Evolutionary conservation across 2,329 filamentous ascomycete species (phyloP), one percentile per base, ranked within the genome.

Genomic region (Aspergillus costaricaensis): DNA sequence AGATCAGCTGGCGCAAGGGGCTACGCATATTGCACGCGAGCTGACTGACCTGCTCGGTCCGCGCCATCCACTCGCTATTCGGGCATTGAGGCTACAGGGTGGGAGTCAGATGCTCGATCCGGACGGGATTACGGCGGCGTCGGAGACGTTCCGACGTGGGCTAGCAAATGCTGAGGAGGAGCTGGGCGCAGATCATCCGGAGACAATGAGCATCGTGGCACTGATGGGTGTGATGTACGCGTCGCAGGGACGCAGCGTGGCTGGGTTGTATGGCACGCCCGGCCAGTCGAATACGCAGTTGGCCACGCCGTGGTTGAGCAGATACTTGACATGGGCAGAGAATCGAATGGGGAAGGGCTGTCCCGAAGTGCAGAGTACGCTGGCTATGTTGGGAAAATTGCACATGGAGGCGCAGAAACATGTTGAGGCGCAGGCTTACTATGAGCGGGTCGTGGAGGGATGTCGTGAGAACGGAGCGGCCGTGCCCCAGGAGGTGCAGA

Each of bases 191-290:
- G 68, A 72, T 2, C 68, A 73, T 41, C 61, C 69, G 0, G 62
- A 71, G 23, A 71, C 69, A 0, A 66, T 73, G 62, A 64, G 60
- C 5, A 68, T 72, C 12, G 70, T 74, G 8, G 65, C 66, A 2
- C 63, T 64, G 21, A 70, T 74, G 32, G 72, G 70, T 1, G 55
- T 72, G 2, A 70, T 73, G 68, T 74, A 72, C 44, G 64, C 66
- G 1, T 47, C 64, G 5, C 70, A 70, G 38, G 60, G 57, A 3
- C 52, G 56, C 32, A 14, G 32, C 21, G 15, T 21, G 27, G 53
- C 53, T 3, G 54, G 48, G 27, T 21, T 51, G 14, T 47, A 27
- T 10, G 44, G 38, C 2, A 27, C 43, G 15, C 39, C 53, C 43
- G 17, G 21, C 15, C 59, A 17, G 8, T 57, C 59, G 2, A 65